Base-by-base conservation (phyloP, 2,329 filamentous ascomycete genomes). In the Colletotrichum echinochloae region DNA sequence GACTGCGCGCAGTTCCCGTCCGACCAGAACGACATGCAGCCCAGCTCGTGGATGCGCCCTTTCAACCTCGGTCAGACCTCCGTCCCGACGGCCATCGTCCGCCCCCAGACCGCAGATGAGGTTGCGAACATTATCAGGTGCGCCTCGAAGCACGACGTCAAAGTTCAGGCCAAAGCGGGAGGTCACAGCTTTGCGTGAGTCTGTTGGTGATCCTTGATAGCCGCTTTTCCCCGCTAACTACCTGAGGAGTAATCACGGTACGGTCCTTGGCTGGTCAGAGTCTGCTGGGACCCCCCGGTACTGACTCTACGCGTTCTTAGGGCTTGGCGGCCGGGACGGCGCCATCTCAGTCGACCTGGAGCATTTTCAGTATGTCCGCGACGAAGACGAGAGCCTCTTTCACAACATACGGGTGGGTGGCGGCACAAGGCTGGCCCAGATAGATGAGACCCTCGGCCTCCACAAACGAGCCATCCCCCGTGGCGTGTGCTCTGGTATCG, bases 131-230 rank as follows among this genome's bases (percentile, higher is more conserved):
- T 88, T 8, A 83, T 92, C 44, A 84, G 85, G 57, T 91, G 89
- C 75, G 90, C 89, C 3, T 79, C 76, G 2, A 71, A 83, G 39
- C 79, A 81, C 68, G 80, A 79, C 8, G 77, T 87, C 61, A 86
- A 87, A 72, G 87, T 91, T 0, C 88, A 91, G 75, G 86, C 89
- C 18, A 87, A 84, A 73, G 88, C 88, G 2, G 89, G 90, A 4
- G 89, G 89, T 0, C 90, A 92, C 74, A 90, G 88, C 0, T 92
- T 89, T 73, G 89, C 82, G 85, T 87, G 75, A 74, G 83, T 70
- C n/a, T 2, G 2, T 26, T 8, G 7, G 6, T 9, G 18, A 14
- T 2, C 18, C 0, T 5, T 7, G 20, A 33, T 33, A 33, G 3
- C 52, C 12, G 5, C 23, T 35, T 14, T 0, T 12, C 3, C 6